A percentile compares a stretch with the other conserved stretches of the same genome.
phyloP scores from a whole-genome alignment of 2,329 filamentous ascomycete genomes.

The Calonectria honghensis region DNA sequence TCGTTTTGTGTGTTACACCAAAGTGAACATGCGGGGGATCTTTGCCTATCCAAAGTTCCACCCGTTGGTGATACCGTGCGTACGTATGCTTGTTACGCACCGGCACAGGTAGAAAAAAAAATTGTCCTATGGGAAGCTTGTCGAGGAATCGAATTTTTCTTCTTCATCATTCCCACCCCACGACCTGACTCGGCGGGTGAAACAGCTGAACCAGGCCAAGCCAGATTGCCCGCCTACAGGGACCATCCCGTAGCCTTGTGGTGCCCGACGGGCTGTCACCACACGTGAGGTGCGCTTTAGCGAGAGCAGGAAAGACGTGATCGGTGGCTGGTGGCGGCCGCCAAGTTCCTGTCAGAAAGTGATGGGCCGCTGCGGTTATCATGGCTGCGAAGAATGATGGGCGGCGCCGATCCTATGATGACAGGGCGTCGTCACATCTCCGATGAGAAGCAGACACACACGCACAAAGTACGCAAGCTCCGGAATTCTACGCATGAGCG shows the following conservation, averaged over 20 bases:
- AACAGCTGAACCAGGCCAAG: neutral
- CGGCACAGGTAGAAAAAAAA: neutral
- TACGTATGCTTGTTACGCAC: constrained; percentile 2
- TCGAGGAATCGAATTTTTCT: neutral
- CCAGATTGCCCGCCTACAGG: constrained; percentile 6
- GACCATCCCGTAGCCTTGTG: constrained; percentile 3
- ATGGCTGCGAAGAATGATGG: neutral
- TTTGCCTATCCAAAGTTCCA: neutral
- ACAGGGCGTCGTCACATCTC: constrained; percentile 9
- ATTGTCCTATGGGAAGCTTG: neutral
- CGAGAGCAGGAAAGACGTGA: constrained; percentile 22
- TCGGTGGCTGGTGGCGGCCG: constrained; percentile 25
- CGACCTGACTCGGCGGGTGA: constrained; percentile 18
- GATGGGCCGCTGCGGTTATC: constrained; percentile 2
- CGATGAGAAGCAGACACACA: neutral
- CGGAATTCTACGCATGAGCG: neutral
- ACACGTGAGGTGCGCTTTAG: constrained; percentile 21
- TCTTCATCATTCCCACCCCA: neutral
- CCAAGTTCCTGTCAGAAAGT: constrained; percentile 13
- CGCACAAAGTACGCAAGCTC: neutral
- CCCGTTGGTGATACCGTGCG: constrained; percentile 1
- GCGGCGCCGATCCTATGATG: constrained; percentile 9
- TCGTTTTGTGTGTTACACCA: constrained; percentile 1
- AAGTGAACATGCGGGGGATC: constrained; percentile 22
- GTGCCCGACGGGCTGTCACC: constrained; percentile 3